Evolutionary conservation across 345 rosid genomes (phyloP), one percentile per base, ranked within the genome.

Genomic region (Bruguiera gymnorhiza): DNA sequence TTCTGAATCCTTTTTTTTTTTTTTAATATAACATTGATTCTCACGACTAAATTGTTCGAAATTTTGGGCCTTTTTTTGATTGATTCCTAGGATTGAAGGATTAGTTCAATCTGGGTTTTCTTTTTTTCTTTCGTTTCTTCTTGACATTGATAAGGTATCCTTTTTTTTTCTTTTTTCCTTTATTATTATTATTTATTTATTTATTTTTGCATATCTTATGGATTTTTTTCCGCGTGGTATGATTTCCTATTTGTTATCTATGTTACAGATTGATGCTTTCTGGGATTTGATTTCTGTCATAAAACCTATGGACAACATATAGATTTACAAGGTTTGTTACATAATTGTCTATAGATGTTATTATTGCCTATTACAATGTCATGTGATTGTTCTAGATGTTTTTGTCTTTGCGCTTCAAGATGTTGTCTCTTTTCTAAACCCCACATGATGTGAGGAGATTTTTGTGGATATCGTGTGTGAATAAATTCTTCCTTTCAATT

Each of bases 61-160:
- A 57, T 54, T 68, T 70, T 82, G 73, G 71, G 51, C 46, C 66
- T 70, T 62, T 34, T 34, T 52, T 16, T 54, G 10, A 37, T 26
- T 43, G 54, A 62, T 59, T 50, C 60, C 73, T 31, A 65, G 39
- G 60, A 52, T 77, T 79, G 79, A 78, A 81, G 72, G 81, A 79
- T 81, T 78, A 66, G 15, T 79, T 43, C 62, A 60, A 59, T 26
- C 27, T 30, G 24, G 61, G 26, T 71, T 32, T 36, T n/a, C n/a
- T 2, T 73, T 51, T 24, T n/a, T 27, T 34, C 36, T 2, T 9
- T 20, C 48, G 19, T 31, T 20, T 54, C 58, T 54, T 27, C 26
- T 34, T 34, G 31, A 63, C 65, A 57, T 74, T 76, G 62, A 30
- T 70, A 70, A 76, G 81, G 83, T 81, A 65, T 61, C 21, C 29